These are phyloP conservation scores for Yamadazyma sp. DNA, from an alignment of 805 yeast species.

Conservation along the genomic window DNA sequence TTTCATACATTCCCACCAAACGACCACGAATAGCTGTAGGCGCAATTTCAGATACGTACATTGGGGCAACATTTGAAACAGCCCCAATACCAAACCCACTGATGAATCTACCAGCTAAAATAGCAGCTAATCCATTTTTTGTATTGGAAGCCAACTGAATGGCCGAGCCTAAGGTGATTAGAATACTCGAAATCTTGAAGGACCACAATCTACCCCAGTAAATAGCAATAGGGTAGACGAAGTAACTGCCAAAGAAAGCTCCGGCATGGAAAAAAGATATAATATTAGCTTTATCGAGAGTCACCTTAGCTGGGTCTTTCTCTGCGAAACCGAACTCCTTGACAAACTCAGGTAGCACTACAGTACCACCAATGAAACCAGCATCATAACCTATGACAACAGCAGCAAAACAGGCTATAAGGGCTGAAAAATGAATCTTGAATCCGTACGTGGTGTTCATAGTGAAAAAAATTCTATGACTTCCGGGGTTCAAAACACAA, in stretches of 20 bases:
- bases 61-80: slow-evolving; percentile 49
- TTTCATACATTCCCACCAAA: slow-evolving; percentile 47
- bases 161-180: slow-evolving; percentile 43
- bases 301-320: slow-evolving; percentile 22
- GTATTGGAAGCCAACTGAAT: slow-evolving; percentile 34
- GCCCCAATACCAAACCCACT: slow-evolving; percentile 56
- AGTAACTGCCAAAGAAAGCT: slow-evolving; percentile 46
- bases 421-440: slow-evolving; percentile 40
- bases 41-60: slow-evolving; percentile 45
- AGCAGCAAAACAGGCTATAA: slow-evolving; percentile 48
- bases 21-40: slow-evolving; percentile 48
- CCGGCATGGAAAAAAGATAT: slow-evolving; percentile 53
- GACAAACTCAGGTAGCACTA: slow-evolving; percentile 42
- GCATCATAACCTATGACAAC: slow-evolving; percentile 54
- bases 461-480: no score
- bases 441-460: slow-evolving; percentile 12
- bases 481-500: no score
- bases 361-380: slow-evolving; percentile 55
- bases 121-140: slow-evolving; percentile 32
- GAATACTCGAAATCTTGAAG: slow-evolving; percentile 35
- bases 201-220: slow-evolving; percentile 39
- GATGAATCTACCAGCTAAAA: slow-evolving; percentile 50
- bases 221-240: slow-evolving; percentile 43
- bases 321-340: slow-evolving; percentile 42
- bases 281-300: slow-evolving; percentile 37